Evolutionary conservation across 2,329 filamentous ascomycete genomes (phyloP).

Genomic region (Ophiocordyceps polyrhachis-furcata): DNA sequence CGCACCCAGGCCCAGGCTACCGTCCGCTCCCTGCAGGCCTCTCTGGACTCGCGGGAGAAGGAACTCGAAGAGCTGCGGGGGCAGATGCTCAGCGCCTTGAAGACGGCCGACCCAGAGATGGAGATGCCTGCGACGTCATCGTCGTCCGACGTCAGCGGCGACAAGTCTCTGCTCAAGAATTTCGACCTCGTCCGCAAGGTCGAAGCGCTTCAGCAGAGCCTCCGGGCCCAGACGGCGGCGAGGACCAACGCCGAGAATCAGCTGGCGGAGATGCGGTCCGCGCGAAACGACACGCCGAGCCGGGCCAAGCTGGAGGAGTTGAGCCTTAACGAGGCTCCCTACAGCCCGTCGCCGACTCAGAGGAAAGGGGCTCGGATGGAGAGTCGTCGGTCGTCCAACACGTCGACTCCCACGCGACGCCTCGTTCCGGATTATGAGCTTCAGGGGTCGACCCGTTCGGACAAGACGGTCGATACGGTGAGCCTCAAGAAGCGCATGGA

Average conservation of each 20-base stretch:
- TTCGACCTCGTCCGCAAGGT: constrained; percentile 77
- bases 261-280: constrained; percentile 55
- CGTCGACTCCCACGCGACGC: constrained; percentile 60
- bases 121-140: constrained; percentile 23
- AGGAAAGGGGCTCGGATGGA: constrained; percentile 37
- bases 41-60: constrained; percentile 60
- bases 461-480: constrained; percentile 63
- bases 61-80: constrained; percentile 66
- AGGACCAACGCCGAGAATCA: constrained; percentile 70
- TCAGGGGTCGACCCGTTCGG: constrained; percentile 65
- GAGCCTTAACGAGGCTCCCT: constrained; percentile 60
- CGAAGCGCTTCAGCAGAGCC: constrained; percentile 72
- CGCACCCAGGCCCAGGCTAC: constrained; percentile 73
- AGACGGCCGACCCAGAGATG: constrained; percentile 65
- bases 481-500: constrained; percentile 82
- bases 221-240: constrained; percentile 67
- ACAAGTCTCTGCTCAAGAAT: constrained; percentile 50
- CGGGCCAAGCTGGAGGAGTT: constrained; percentile 74
- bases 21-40: constrained; percentile 58
- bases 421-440: constrained; percentile 37
- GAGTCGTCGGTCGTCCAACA: constrained; percentile 46
- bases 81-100: constrained; percentile 67
- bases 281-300: constrained; percentile 51
- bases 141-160: constrained; percentile 38
- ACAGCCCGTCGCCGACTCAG: constrained; percentile 57